Evolutionary conservation across 1,284 basidiomycete species (phyloP).

Genomic region (Sporisorium reilianum): DNA sequence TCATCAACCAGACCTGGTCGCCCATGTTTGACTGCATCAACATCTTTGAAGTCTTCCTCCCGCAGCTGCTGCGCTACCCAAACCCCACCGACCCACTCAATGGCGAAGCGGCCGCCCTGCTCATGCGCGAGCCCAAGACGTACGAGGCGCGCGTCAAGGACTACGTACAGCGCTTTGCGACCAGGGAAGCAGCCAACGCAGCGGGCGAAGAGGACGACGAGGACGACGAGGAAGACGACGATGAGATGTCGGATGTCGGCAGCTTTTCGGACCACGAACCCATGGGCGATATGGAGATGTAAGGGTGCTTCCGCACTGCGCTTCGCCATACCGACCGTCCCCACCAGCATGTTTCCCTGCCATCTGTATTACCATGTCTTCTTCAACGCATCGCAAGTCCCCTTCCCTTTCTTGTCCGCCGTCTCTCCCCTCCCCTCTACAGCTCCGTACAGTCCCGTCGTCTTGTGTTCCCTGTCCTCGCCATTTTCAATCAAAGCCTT

Average conservation of each 20-base stretch:
- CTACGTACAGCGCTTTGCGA: slow-evolving; percentile 61
- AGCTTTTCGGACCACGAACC: slow-evolving; percentile 60
- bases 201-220: slow-evolving; percentile 54
- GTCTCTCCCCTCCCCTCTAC: neutral
- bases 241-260: slow-evolving; percentile 66
- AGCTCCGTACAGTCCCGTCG: neutral
- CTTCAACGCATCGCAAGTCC: slow-evolving; percentile 1
- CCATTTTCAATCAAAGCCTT: neutral
- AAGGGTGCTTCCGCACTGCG: neutral
- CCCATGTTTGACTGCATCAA: slow-evolving; percentile 87
- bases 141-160: slow-evolving; percentile 64
- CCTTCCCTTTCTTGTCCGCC: neutral
- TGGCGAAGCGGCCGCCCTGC: slow-evolving; percentile 93
- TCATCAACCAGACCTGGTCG: slow-evolving; percentile 65
- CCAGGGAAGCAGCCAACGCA: slow-evolving; percentile 44
- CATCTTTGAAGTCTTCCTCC: slow-evolving; percentile 97
- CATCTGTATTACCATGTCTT: slow-evolving; percentile 5
- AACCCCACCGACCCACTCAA: slow-evolving; percentile 98
- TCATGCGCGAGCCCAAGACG: slow-evolving; percentile 94
- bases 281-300: slow-evolving; percentile 58
- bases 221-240: slow-evolving; percentile 53
- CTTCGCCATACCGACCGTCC: neutral
- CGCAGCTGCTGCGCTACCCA: slow-evolving; percentile 94
- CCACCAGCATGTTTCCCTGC: neutral
- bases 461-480: neutral